Evolutionary conservation across 768 basidiomycete species (phyloP).

Genomic region (Cubamyces sp.): DNA sequence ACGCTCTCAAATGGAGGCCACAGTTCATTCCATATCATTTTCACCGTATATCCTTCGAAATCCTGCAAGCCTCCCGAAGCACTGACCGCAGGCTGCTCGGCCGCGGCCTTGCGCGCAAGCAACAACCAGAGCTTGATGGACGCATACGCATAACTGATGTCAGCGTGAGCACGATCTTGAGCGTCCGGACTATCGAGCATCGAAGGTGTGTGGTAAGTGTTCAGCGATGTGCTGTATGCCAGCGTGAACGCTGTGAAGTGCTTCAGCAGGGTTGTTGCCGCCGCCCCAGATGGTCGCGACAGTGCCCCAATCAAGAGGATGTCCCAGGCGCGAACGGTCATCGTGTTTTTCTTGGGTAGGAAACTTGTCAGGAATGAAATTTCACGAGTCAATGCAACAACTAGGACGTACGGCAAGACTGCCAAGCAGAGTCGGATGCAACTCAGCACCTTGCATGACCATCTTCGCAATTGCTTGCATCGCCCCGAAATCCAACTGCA

Average conservation of each 20-base stretch:
- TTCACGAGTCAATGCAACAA: constrained; percentile 4
- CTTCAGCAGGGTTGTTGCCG: constrained; percentile 49
- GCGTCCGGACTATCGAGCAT: constrained; percentile 36
- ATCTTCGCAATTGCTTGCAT: constrained; percentile 56
- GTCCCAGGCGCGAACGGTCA: constrained; percentile 65
- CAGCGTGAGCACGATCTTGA: constrained; percentile 51
- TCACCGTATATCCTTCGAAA: constrained; percentile 33
- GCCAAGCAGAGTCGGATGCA: constrained; percentile 47
- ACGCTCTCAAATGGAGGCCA: constrained; percentile 73
- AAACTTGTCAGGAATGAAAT: not conserved
- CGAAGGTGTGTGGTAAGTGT: constrained; percentile 36
- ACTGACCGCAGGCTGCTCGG: not conserved
- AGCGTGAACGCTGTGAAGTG: constrained; percentile 55
- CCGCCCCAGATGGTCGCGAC: constrained; percentile 38
- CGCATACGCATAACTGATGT: constrained; percentile 71
- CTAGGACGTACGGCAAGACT: constrained; percentile 39
- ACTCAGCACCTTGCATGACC: constrained; percentile 50
- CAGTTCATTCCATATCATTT: constrained; percentile 72
- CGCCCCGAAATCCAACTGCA: constrained; percentile 56
- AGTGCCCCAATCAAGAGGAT: constrained; percentile 60
- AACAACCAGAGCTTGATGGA: constrained; percentile 75
- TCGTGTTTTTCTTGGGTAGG: constrained; percentile 13
- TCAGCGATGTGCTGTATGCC: constrained; percentile 51
- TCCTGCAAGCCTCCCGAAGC: constrained; percentile 14
- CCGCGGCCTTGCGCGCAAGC: constrained; percentile 46